Evolutionary conservation across 371 early-diverging fungal genomes (phyloP), one percentile per base, ranked within the genome.

Genomic region (Entomophthora muscae): DNA sequence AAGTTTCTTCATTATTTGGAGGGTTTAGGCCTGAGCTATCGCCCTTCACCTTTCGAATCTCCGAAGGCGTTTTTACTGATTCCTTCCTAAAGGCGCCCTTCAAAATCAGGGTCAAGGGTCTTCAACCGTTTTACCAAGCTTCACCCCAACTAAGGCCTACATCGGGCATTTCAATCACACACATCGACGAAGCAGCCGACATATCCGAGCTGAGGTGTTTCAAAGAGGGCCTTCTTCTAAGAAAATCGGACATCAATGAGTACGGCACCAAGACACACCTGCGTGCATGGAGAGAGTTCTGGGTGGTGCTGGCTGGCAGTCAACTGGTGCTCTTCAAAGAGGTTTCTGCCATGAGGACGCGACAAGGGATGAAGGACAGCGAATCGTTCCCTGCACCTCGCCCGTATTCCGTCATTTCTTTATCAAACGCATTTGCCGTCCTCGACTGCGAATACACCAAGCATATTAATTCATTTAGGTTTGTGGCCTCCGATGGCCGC

Each of bases 241-340:
- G 89, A 55, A 89, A 89, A 69, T 78, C 83, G 63, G 89, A 89
- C 60, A 65, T 81, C 33, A 59, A 71, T 21, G 83, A 82, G 32
- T 73, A 80, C 28, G 85, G 85, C n/a, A 80, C 79, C 61, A 83
- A 81, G 53, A 80, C 84, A 10, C 76, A 79, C 1, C 75, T 80
- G 33, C 78, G 89, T 5, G 77, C 82, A 28, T 89, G 89, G 89
- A 76, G 84, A 70, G 78, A 82, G 2, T 77, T 83, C 55, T 85
- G 87, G 61, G 77, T 86, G 53, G 82, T 88, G 17, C 68, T 89
- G 51, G 83, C 84, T 66, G 88, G 89, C 27, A 85, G 83, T 52
- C 86, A 87, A 61, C 73, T 89, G 61, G 77, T 88, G 55, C 80
- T 89, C 55, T 87, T 89, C 68, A 73, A 76, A 1, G 83, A 83